phyloP scores from a whole-genome alignment of 305 asterid species.

The Euphrasia arctica region DNA sequence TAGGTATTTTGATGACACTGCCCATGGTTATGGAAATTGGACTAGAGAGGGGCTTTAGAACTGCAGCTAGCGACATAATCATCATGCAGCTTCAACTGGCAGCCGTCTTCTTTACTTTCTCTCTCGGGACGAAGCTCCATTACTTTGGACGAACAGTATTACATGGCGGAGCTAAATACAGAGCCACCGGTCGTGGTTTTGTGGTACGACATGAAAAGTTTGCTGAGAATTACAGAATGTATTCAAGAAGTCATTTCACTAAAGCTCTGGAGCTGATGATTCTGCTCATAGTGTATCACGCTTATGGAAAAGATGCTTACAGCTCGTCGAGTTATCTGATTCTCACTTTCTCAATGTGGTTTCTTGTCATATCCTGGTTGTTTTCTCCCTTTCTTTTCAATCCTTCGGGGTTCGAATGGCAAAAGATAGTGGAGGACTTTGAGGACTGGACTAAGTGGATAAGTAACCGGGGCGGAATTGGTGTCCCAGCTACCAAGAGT shows the following conservation, averaged over 20 bases:
- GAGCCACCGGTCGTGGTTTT: slow-evolving; percentile 96
- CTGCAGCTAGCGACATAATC: slow-evolving; percentile 67
- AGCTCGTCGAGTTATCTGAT: slow-evolving; percentile 31
- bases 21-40: slow-evolving; percentile 95
- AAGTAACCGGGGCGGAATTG: slow-evolving; percentile 65
- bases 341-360: slow-evolving; percentile 70
- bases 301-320: slow-evolving; percentile 45
- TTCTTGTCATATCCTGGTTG: slow-evolving; percentile 68
- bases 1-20: slow-evolving; percentile 72
- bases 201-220: slow-evolving; percentile 79
- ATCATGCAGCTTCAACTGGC: slow-evolving; percentile 84
- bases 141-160: slow-evolving; percentile 81
- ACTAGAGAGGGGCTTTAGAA: slow-evolving; percentile 78
- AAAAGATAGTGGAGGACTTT: slow-evolving; percentile 79
- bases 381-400: slow-evolving; percentile 85
- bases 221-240: slow-evolving; percentile 87
- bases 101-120: slow-evolving; percentile 76
- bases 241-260: slow-evolving; percentile 80
- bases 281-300: slow-evolving; percentile 54
- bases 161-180: slow-evolving; percentile 83
- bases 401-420: slow-evolving; percentile 91
- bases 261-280: slow-evolving; percentile 70
- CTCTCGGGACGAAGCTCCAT: slow-evolving; percentile 86
- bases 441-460: slow-evolving; percentile 86
- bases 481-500: slow-evolving; percentile 74